Conservation (phyloP, 2,329 filamentous ascomycete species). For the Xylaria sp. region DNA sequence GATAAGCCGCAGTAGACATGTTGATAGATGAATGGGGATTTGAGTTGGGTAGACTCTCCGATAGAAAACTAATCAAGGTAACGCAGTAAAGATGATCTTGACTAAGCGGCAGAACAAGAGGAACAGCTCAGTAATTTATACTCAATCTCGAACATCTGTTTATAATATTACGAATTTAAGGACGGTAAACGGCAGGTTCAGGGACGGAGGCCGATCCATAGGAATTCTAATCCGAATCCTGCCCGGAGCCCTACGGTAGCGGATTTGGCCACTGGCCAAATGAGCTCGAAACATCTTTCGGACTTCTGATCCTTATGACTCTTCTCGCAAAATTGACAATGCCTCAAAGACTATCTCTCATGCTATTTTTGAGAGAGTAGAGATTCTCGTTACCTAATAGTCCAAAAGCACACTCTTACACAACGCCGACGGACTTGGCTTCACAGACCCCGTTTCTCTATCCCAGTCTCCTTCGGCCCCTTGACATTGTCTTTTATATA, state of each 20-base stretch:
- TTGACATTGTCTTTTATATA: conserved; percentile 3
- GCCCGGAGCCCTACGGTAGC: neutral
- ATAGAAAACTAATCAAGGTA: neutral
- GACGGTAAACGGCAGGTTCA: neutral
- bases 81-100: neutral
- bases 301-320: neutral
- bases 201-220: neutral
- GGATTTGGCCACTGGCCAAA: neutral
- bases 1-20: conserved; percentile 8
- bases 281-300: neutral
- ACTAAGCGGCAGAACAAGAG: neutral
- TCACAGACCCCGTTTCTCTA: neutral
- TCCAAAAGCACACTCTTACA: neutral
- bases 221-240: conserved; percentile 1
- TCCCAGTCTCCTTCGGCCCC: no score
- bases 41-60: neutral
- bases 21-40: neutral
- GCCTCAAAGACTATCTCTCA: neutral
- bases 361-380: neutral
- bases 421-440: conserved; percentile 14
- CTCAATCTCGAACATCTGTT: neutral
- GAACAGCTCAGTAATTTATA: neutral
- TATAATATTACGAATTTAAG: no score
- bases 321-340: neutral
- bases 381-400: neutral